phyloP scores from a whole-genome alignment of 2,329 filamentous ascomycete genomes.

The Helotiales sp. region DNA sequence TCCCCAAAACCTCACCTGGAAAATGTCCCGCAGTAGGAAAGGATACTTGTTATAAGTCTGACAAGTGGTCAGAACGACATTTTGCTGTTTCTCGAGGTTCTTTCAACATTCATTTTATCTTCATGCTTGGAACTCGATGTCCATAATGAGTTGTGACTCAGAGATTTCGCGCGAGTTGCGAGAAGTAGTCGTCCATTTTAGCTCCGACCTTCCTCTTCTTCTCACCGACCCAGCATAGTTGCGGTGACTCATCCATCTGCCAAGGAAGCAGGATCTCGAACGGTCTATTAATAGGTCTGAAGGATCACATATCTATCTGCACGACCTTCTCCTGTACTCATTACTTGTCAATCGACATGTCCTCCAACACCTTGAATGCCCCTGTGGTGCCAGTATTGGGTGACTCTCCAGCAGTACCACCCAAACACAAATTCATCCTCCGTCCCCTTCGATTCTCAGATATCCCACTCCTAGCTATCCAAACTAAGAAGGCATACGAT shows the following conservation, averaged over 20 bases:
- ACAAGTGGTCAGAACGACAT: too few species aligned
- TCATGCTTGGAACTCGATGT: too few species aligned
- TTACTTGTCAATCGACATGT: neutral
- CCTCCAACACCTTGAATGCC: neutral
- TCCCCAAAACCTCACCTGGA: too few species aligned
- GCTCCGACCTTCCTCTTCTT: neutral
- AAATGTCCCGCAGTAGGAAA: too few species aligned
- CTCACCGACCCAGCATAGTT: neutral
- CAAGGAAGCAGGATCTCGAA: neutral
- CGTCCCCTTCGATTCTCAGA: constrained; percentile 21
- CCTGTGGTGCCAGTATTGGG: neutral
- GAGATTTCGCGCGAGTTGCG: too few species aligned
- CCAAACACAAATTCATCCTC: constrained; percentile 8
- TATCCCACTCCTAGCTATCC: constrained; percentile 9
- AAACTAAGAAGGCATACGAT: constrained; percentile 17
- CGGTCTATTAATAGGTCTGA: too few species aligned
- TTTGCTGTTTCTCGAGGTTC: too few species aligned
- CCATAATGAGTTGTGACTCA: too few species aligned
- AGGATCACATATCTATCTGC: neutral
- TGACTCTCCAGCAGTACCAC: neutral
- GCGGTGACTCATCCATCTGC: neutral
- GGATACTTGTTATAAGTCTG: too few species aligned
- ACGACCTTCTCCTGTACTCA: neutral
- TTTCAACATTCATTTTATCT: too few species aligned
- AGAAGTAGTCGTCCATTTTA: neutral